phyloP scores from a whole-genome alignment of 768 basidiomycete genomes.

The Boletus edulis region DNA sequence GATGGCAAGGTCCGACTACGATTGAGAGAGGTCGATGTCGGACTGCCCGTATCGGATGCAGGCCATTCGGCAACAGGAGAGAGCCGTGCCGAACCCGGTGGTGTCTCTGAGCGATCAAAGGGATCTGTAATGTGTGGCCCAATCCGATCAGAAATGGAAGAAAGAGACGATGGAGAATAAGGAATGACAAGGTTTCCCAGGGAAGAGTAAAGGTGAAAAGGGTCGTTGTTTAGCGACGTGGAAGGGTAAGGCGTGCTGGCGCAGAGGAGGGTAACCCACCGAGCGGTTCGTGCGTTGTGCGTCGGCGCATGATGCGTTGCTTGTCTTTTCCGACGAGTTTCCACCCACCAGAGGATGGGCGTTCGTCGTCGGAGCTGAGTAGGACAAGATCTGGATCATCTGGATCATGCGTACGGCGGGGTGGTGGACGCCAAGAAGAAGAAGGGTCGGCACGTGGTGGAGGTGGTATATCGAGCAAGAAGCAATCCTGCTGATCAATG shows the following conservation, averaged over 20 bases:
- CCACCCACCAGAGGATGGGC: slow-evolving; percentile 50
- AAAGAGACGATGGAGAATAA: slow-evolving; percentile 2
- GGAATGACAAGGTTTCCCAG: not conserved
- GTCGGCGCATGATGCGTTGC: slow-evolving; percentile 48
- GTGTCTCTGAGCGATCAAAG: slow-evolving; percentile 14
- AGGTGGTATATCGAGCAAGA: slow-evolving; percentile 83
- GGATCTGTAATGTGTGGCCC: slow-evolving; percentile 18
- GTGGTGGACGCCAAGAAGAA: slow-evolving; percentile 28
- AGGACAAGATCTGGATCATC: slow-evolving; percentile 49
- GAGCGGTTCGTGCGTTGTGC: slow-evolving; percentile 51
- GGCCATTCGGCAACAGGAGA: slow-evolving; percentile 50
- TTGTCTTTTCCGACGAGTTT: slow-evolving; percentile 43
- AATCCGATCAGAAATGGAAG: slow-evolving; percentile 13
- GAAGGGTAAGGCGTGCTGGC: slow-evolving; percentile 29
- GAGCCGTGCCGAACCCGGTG: slow-evolving; percentile 36
- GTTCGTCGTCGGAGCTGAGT: slow-evolving; percentile 49
- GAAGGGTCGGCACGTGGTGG: slow-evolving; percentile 44
- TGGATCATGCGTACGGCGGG: slow-evolving; percentile 18
- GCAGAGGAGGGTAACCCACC: slow-evolving; percentile 35
- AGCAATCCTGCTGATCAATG: slow-evolving; percentile 95
- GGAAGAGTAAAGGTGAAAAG: slow-evolving; percentile 6
- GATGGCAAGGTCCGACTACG: slow-evolving; percentile 67
- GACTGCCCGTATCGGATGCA: slow-evolving; percentile 27
- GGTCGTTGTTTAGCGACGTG: slow-evolving; percentile 26
- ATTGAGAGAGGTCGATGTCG: slow-evolving; percentile 34